Percentiles rank a stretch among this genome's conserved stretches.
These are phyloP conservation scores for Lodderomyces metapsilosis DNA, from an alignment of 1,139 yeast genomes.

Conservation along the genomic window DNA sequence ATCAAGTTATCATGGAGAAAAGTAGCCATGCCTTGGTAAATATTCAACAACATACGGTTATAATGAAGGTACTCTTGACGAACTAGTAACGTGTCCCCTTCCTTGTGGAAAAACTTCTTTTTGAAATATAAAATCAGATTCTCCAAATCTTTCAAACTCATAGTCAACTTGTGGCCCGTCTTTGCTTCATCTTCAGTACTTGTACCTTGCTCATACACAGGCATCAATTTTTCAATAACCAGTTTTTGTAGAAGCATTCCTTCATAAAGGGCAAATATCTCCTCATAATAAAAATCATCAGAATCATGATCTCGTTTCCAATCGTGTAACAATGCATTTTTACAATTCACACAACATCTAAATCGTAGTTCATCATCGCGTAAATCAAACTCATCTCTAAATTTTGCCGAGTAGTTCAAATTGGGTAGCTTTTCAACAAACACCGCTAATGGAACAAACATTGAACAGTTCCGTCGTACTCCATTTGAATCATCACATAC, in stretches of 20 bases:
- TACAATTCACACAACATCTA: conserved; percentile 70
- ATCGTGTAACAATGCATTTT: conserved; percentile 56
- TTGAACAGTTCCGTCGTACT: conserved; percentile 55
- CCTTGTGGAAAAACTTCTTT: conserved; percentile 20
- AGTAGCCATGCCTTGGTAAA: conserved; percentile 32
- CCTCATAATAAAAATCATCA: conserved; percentile 9
- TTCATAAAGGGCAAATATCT: conserved; percentile 30
- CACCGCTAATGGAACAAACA: conserved; percentile 59
- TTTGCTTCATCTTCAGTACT: conserved; percentile 12
- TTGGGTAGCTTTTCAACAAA: conserved; percentile 43
- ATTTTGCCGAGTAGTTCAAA: conserved; percentile 36
- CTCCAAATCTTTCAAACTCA: conserved; percentile 37
- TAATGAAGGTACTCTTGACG: conserved; percentile 16
- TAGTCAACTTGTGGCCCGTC: conserved; percentile 28
- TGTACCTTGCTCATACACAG: conserved; percentile 23
- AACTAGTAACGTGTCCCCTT: conserved; percentile 18
- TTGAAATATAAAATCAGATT: conserved; percentile 25
- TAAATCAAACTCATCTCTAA: conserved; percentile 16
- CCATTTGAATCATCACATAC: conserved; percentile 68
- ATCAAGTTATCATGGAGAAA: conserved; percentile 36
- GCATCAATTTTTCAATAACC: conserved; percentile 32
- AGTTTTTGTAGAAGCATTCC: conserved; percentile 32
- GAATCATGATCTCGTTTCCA: conserved; percentile 42
- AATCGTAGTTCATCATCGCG: conserved; percentile 16
- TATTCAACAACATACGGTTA: conserved; percentile 27